Evolutionary conservation across 805 yeast species (phyloP).

Genomic region (Geotrichum ghanense): DNA sequence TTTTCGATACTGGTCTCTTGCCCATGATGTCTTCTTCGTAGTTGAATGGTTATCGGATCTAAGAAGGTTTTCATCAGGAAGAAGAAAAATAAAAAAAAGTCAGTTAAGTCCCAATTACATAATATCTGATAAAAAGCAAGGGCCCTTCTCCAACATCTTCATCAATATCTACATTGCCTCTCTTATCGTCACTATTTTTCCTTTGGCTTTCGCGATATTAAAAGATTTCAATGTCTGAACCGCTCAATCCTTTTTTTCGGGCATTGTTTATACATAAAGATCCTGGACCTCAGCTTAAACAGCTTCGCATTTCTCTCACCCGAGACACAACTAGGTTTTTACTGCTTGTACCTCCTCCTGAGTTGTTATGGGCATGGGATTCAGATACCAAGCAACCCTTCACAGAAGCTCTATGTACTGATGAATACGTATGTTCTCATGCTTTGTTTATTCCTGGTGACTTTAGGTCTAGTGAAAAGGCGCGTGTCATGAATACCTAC

Average conservation of each 20-base stretch:
- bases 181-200: slow-evolving; percentile 7
- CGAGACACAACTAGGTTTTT: not conserved
- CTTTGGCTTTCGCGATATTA: no score
- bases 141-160: not conserved
- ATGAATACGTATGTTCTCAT: not conserved
- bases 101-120: slow-evolving; percentile 2
- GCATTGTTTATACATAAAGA: slow-evolving; percentile 55
- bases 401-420: not conserved
- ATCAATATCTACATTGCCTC: slow-evolving; percentile 7
- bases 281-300: slow-evolving; percentile 22
- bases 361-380: not conserved
- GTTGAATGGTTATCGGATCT: not conserved
- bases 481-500: not conserved
- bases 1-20: not conserved
- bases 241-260: slow-evolving; percentile 54
- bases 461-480: not conserved
- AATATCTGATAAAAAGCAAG: not conserved
- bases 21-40: not conserved
- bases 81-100: not conserved
- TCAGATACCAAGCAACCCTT: not conserved
- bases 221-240: slow-evolving; percentile 2
- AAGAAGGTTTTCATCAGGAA: not conserved
- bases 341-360: not conserved
- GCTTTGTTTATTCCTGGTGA: not conserved
- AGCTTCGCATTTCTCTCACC: slow-evolving; percentile 10